Conservation (phyloP, 179 eudicot genomes). For the Spinacia oleracea region DNA sequence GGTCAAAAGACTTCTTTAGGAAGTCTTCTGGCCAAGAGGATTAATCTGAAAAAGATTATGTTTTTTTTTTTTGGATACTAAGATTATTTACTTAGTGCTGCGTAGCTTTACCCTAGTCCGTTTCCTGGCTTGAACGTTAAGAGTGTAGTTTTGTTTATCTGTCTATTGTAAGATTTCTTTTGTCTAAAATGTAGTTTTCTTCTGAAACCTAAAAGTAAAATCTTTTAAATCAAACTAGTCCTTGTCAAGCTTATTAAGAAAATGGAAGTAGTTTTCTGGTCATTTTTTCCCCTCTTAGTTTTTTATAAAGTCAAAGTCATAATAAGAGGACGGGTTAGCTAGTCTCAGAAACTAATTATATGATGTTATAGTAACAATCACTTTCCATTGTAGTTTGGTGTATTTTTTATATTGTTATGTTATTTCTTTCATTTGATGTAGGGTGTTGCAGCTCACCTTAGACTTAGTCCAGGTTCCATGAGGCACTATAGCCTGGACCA, state of each 20-base stretch:
- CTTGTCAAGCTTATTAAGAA: neutral
- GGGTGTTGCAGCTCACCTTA: constrained; percentile 69
- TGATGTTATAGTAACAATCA: neutral
- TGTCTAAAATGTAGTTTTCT: neutral
- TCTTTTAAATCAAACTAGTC: neutral
- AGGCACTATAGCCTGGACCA: constrained; percentile 68
- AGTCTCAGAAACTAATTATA: neutral
- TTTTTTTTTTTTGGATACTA: no score
- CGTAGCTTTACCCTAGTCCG: neutral
- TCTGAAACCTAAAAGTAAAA: neutral
- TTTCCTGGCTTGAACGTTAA: neutral
- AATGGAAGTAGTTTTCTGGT: neutral
- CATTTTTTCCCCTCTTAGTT: neutral
- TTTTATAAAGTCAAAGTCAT: neutral
- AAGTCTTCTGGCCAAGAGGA: neutral
- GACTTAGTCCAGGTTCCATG: constrained; percentile 66
- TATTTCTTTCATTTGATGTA: constrained; percentile 32
- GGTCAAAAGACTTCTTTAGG: neutral
- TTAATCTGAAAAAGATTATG: neutral
- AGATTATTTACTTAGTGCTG: neutral
- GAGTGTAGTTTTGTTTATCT: no score
- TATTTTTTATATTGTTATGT: neutral
- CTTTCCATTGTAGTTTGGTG: neutral
- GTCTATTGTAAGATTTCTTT: neutral
- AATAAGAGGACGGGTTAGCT: neutral